Conservation (phyloP, 129 eudicot genomes). For the Tagetes erecta region DNA sequence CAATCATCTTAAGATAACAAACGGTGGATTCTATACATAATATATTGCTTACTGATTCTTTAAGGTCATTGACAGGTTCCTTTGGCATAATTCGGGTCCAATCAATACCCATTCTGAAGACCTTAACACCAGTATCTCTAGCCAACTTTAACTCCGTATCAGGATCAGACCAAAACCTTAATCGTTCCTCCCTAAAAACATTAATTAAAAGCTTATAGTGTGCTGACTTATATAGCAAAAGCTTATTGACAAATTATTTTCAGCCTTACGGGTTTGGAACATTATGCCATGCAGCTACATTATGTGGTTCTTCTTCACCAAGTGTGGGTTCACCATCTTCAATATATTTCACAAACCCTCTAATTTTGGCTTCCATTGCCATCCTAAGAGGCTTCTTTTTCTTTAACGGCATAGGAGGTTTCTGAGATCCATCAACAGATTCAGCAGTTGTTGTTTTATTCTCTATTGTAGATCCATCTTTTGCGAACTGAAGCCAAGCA, state of each 20-base stretch:
- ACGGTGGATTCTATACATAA: slow-evolving; percentile 8
- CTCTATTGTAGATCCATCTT: slow-evolving; percentile 41
- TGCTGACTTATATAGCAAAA: not conserved
- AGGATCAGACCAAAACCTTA: slow-evolving; percentile 99
- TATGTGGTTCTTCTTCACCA: slow-evolving; percentile 54
- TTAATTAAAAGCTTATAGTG: not conserved
- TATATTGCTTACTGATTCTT: slow-evolving; percentile 60
- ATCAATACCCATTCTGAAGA: slow-evolving; percentile 95
- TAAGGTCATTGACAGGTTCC: slow-evolving; percentile 76
- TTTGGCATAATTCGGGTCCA: slow-evolving; percentile 96
- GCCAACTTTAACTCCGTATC: slow-evolving; percentile 91
- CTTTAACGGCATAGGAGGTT: slow-evolving; percentile 44
- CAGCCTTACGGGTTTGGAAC: slow-evolving; percentile 95
- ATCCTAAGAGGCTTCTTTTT: slow-evolving; percentile 57
- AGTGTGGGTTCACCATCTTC: slow-evolving; percentile 44
- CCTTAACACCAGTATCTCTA: slow-evolving; percentile 79
- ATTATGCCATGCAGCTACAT: slow-evolving; percentile 98
- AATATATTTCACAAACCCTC: slow-evolving; percentile 70
- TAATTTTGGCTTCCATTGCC: slow-evolving; percentile 92
- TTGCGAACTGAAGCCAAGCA: slow-evolving; percentile 99
- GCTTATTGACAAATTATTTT: slow-evolving; percentile 6
- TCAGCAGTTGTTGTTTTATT: slow-evolving; percentile 56
- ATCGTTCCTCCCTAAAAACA: slow-evolving; percentile 89
- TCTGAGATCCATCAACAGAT: slow-evolving; percentile 83
- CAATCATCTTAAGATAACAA: slow-evolving; percentile 11